Base-by-base conservation (phyloP, 139 green algal species). In the Chlorella sp. region DNA sequence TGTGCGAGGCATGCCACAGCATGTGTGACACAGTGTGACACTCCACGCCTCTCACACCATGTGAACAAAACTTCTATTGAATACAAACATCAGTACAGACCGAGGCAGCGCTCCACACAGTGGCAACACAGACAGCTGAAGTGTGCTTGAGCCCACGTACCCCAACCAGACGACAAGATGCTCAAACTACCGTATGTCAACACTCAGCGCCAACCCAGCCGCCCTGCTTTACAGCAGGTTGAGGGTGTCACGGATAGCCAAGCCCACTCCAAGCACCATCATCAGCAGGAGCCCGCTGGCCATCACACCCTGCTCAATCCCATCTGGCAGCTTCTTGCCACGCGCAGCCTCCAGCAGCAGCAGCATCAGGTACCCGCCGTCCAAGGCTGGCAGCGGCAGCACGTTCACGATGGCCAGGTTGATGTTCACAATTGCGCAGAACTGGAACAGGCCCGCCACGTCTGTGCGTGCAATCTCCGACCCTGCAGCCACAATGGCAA, bases 361-460 rank as follows among this genome's bases (percentile, higher is more conserved):
- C 67, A 99, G 88, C 10, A 85, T 77, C 33, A 98, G 79, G 85
- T 96, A 98, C 24, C 95, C 95, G 2, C 95, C 95, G 70, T 98
- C 94, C 65, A 98, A 83, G 5, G 89, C 94, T 2, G 95, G 95
- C 74, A 99, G 83, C 1, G 95, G 95, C 66, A 99, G 82, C 29
- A 91, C 74, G 78, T 99, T 99, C 34, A 98, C 91, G 4, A 96
- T 79, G 1, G 94, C 95, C 69, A 99, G 85, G 83, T 99, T 99
- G 79, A 99, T 91, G 81, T 98, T 98, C 27, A 99, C 81, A 35
- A 98, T 90, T n/a, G 94, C 94, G 10, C 89, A 92, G 83, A 99
- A 99, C 80, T 98, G 69, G 30, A 72, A 77, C 10, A 74, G 42
- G 42, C 71, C 76, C n/a, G 81, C 77, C 5, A 71, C 61, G 63